Percentiles rank a stretch among this genome's conserved stretches.
These are phyloP conservation scores for Clavariopsis aquatica DNA, from an alignment of 495 filamentous ascomycete genomes.

Conservation along the genomic window DNA sequence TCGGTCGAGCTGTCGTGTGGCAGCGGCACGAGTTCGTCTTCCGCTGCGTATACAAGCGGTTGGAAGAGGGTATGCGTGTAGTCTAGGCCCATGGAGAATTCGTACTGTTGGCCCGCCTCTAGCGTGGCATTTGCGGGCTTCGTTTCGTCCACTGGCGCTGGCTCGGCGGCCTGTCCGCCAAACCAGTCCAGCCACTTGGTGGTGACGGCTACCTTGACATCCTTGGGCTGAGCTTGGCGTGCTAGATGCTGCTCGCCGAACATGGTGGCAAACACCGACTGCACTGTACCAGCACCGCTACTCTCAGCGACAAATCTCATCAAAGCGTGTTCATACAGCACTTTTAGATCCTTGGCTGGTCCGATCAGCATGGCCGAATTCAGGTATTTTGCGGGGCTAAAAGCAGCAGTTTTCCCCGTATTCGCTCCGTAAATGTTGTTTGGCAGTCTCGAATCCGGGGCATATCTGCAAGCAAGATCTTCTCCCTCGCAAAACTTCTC, in stretches of 20 bases:
- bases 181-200: slow-evolving; percentile 51
- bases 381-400: slow-evolving; percentile 52
- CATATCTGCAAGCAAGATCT: slow-evolving; percentile 56
- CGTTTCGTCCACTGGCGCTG: neutral
- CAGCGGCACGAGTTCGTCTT: slow-evolving; percentile 31
- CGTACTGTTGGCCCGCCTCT: slow-evolving; percentile 9
- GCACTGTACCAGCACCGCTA: slow-evolving; percentile 25
- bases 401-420: slow-evolving; percentile 51
- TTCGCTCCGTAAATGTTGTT: slow-evolving; percentile 59
- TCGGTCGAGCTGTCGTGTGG: slow-evolving; percentile 29
- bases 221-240: slow-evolving; percentile 19
- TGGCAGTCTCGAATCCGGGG: slow-evolving; percentile 59
- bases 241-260: slow-evolving; percentile 42
- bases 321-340: slow-evolving; percentile 36
- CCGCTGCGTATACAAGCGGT: slow-evolving; percentile 41
- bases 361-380: slow-evolving; percentile 44
- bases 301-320: slow-evolving; percentile 30
- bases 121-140: slow-evolving; percentile 8
- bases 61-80: slow-evolving; percentile 38
- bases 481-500: slow-evolving; percentile 57
- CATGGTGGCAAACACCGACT: slow-evolving; percentile 40
- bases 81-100: slow-evolving; percentile 40
- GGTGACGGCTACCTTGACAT: slow-evolving; percentile 42
- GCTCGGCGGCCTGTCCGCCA: neutral
- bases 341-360: slow-evolving; percentile 37